Evolutionary conservation across 1,139 yeast species (phyloP), one percentile per base, ranked within the genome.

Genomic region (Hemisphaericaspora xylanilytica): DNA sequence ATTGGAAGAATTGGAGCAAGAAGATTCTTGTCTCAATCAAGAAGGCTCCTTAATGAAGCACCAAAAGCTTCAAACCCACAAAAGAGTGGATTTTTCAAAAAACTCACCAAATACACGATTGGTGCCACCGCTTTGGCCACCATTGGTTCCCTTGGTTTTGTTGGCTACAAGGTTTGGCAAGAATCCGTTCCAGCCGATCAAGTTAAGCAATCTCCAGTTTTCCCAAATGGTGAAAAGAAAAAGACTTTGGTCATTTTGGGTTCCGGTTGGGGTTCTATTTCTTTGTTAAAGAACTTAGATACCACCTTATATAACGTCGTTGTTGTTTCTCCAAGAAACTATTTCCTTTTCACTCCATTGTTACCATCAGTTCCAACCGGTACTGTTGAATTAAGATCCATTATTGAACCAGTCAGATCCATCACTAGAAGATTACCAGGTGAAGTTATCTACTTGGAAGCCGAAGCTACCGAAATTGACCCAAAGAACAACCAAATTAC

Each of bases 301-400:
- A 84, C 96, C 37, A 70, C 90, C 33, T 70, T 83, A 59, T 90
- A 89, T 68, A 87, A 90, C 59, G 96, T 90, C 39, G 81, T 87
- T 40, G 82, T 90, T 40, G 85, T 90, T 37, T 87, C 96, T 27
- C 97, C 97, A 46, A 80, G 97, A 70, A 89, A 89, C 74, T 89
- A 88, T 73, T 90, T 90, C 67, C 73, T 90, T 55, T 90, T 89
- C 75, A 89, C 97, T 35, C 97, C 97, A 9, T 72, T 90, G 60
- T 76, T 90, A 55, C 97, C 97, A 34, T 85, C 96, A 20, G 85
- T 90, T 50, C 95, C 97, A 38, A 89, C 96, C 34, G 97, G 97
- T 46, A 85, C 96, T 37, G 80, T 90, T 50, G 96, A 89, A 59
- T 75, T 80, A 59, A 87, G 95, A 65, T 87, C 96, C 34, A 89